phyloP scores from a whole-genome alignment of 208 protist species.

The Porcisia hertigi region DNA sequence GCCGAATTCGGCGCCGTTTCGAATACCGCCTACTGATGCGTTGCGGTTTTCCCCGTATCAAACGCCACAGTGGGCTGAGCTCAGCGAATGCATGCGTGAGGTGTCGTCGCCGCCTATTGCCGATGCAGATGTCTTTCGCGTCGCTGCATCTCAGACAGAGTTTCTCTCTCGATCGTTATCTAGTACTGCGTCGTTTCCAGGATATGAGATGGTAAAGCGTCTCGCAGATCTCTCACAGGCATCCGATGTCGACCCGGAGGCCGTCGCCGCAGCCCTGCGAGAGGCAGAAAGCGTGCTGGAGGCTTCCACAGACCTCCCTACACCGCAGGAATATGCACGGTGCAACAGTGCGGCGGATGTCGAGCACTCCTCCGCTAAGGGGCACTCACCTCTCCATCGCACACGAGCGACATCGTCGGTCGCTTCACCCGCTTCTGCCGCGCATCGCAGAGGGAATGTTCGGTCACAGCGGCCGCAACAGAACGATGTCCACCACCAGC shows the following conservation, averaged over 20 bases:
- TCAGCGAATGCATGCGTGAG: constrained; percentile 28
- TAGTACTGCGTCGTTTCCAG: neutral
- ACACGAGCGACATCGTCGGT: neutral
- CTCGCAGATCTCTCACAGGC: constrained; percentile 26
- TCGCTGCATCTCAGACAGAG: neutral
- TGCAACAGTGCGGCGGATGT: neutral
- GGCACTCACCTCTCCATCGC: neutral
- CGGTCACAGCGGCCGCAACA: neutral
- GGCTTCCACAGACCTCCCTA: neutral
- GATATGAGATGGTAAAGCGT: constrained; percentile 8
- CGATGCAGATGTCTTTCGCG: neutral
- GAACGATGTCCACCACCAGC: neutral
- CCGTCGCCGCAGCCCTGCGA: constrained; percentile 18
- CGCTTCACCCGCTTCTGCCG: neutral
- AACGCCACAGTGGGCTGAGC: constrained; percentile 30
- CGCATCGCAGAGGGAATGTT: neutral
- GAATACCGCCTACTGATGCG: neutral
- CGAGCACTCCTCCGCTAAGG: neutral
- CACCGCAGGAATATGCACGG: neutral
- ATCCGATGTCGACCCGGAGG: constrained; percentile 4
- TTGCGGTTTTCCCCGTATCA: constrained; percentile 1
- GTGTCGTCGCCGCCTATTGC: neutral
- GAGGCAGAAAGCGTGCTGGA: constrained; percentile 23
- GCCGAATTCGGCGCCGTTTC: neutral
- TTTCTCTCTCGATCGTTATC: neutral